A percentile compares a stretch with the other conserved stretches of the same genome.
These are phyloP conservation scores for Pontederia paniculata DNA, from an alignment of 176 grass and related monocot species.

Conservation along the genomic window DNA sequence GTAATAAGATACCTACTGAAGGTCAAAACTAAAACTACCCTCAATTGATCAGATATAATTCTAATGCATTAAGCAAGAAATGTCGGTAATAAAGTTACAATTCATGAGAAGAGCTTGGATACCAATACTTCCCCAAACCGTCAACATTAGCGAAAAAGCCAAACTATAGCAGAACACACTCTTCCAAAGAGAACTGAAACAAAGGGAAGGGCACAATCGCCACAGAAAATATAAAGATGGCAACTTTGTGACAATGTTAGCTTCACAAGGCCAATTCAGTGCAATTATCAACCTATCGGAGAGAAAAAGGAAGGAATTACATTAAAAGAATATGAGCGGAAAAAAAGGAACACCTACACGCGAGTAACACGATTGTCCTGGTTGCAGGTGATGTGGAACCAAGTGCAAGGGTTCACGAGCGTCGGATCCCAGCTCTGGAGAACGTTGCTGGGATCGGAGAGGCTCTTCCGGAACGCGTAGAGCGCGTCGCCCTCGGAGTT, in stretches of 20 bases:
- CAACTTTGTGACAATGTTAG: not conserved
- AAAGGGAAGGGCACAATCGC: no score
- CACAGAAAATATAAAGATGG: not conserved
- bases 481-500: constrained; percentile 57
- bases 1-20: no score
- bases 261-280: not conserved
- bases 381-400: constrained; percentile 31
- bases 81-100: no score
- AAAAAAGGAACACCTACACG: constrained; percentile 23
- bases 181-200: no score
- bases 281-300: not conserved
- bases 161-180: no score
- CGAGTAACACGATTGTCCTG: constrained; percentile 38
- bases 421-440: constrained; percentile 18
- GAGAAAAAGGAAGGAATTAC: not conserved
- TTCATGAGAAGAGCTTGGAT: no score
- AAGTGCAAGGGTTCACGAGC: constrained; percentile 20
- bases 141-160: no score
- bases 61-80: no score
- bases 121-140: no score
- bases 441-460: constrained; percentile 11
- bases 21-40: no score
- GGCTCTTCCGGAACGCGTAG: constrained; percentile 33
- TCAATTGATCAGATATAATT: no score
- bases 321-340: not conserved